These are phyloP conservation scores for Botrytis tulipae DNA, from an alignment of 2,329 filamentous ascomycete species.

Conservation along the genomic window DNA sequence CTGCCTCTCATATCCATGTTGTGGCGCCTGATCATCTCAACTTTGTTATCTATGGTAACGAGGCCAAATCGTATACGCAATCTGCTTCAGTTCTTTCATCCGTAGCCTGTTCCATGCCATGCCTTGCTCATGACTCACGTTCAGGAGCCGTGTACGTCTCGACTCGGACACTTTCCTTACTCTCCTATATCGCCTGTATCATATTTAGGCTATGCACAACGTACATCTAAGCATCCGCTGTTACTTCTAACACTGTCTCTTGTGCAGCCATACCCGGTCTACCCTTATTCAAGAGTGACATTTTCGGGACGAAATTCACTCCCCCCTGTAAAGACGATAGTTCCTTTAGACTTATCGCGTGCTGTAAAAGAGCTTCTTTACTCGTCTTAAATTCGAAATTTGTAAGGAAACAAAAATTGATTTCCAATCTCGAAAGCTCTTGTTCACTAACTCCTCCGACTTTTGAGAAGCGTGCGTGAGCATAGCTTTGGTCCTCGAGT, in stretches of 20 bases:
- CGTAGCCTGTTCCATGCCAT: slow-evolving; percentile 2
- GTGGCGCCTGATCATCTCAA: neutral
- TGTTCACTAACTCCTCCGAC: slow-evolving; percentile 83
- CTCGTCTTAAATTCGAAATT: slow-evolving; percentile 75
- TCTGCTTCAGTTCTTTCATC: neutral
- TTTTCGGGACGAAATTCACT: slow-evolving; percentile 36
- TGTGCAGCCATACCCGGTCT: slow-evolving; percentile 28
- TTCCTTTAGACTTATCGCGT: slow-evolving; percentile 46
- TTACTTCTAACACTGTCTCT: slow-evolving; percentile 33
- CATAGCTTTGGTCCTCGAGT: slow-evolving; percentile 87
- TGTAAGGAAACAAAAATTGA: slow-evolving; percentile 84
- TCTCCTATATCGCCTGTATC: neutral
- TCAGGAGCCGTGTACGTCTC: neutral
- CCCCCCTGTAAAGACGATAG: slow-evolving; percentile 38
- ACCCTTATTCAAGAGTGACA: slow-evolving; percentile 33
- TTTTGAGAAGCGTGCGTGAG: slow-evolving; percentile 77
- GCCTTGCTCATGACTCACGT: neutral
- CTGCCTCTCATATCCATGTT: neutral
- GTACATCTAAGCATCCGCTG: slow-evolving; percentile 27
- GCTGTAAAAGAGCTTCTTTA: slow-evolving; percentile 51
- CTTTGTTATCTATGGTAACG: neutral
- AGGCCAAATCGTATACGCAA: neutral
- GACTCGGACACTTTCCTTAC: neutral
- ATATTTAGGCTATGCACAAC: neutral
- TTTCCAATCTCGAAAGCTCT: slow-evolving; percentile 81